Conservation (phyloP, 192 early-diverging fungal genomes). For the Rhizoclosmatium sp. region DNA sequence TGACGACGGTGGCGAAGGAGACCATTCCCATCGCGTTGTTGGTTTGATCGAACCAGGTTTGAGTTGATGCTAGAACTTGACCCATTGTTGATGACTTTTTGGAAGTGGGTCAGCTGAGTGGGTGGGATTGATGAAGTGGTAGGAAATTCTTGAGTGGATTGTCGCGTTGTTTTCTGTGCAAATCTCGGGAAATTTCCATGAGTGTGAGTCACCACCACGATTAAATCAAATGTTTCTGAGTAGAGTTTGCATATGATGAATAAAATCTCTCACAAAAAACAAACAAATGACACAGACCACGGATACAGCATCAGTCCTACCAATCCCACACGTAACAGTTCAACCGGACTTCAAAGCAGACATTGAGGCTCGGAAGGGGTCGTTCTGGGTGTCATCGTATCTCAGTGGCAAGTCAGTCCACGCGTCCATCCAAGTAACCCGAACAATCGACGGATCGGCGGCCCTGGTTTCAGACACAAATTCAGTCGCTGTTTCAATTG, state of each 20-base stretch:
- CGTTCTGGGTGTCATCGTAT: background rate
- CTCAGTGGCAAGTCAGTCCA: background rate
- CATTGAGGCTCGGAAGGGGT: background rate
- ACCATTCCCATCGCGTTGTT: conserved; percentile 25
- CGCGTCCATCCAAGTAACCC: background rate
- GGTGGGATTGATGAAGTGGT: too few relatives aligned
- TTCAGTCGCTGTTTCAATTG: background rate
- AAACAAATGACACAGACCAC: too few relatives aligned
- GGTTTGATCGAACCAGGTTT: background rate
- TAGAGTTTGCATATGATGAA: too few relatives aligned
- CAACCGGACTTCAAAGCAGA: background rate
- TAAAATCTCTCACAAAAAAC: too few relatives aligned
- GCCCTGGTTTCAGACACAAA: background rate
- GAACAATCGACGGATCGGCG: background rate
- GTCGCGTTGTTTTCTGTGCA: too few relatives aligned
- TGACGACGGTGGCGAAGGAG: conserved; percentile 13
- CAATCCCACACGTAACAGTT: background rate
- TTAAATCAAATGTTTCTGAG: too few relatives aligned
- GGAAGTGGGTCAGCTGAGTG: too few relatives aligned
- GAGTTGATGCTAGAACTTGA: background rate
- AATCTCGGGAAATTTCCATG: too few relatives aligned
- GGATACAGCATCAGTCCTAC: too few relatives aligned
- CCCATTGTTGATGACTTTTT: background rate
- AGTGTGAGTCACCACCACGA: too few relatives aligned
- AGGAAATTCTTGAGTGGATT: too few relatives aligned